phyloP scores from a whole-genome alignment of 805 yeast genomes.

The Lipomyces starkeyi region DNA sequence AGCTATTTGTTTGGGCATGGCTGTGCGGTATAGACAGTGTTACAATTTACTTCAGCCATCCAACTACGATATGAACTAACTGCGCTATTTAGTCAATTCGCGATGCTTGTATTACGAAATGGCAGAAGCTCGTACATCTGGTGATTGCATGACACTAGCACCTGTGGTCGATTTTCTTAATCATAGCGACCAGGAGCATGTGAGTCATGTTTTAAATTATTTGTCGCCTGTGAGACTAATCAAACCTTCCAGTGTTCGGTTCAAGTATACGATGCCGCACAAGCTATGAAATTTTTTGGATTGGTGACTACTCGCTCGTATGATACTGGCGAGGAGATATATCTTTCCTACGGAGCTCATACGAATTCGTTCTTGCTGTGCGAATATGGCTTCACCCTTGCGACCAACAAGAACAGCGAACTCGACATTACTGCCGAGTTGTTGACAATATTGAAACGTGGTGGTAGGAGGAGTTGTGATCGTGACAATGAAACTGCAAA shows the following conservation, averaged over 20 bases:
- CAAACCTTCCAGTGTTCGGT: conserved; percentile 23
- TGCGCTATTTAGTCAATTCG: conserved; percentile 62
- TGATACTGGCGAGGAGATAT: conserved; percentile 61
- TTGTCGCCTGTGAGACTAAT: neutral
- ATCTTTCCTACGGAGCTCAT: conserved; percentile 86
- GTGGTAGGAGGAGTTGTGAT: conserved; percentile 45
- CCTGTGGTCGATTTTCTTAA: conserved; percentile 90
- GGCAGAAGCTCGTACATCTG: conserved; percentile 56
- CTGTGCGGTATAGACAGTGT: conserved; percentile 51
- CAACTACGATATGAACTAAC: neutral
- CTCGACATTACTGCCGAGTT: conserved; percentile 65
- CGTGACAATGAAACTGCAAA: neutral
- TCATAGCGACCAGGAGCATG: conserved; percentile 51
- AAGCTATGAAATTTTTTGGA: conserved; percentile 40
- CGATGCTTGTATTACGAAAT: conserved; percentile 84
- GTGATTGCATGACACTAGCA: conserved; percentile 84
- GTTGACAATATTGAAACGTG: conserved; percentile 45
- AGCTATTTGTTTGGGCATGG: conserved; percentile 72
- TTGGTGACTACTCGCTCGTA: conserved; percentile 46
- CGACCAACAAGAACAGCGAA: conserved; percentile 68
- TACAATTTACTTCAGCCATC: neutral
- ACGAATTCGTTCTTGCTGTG: conserved; percentile 78
- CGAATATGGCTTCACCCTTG: conserved; percentile 83
- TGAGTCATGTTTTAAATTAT: neutral
- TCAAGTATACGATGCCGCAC: conserved; percentile 17